These are phyloP conservation scores for Tuber aestivum DNA, from an alignment of 495 filamentous ascomycete genomes.

Conservation along the genomic window DNA sequence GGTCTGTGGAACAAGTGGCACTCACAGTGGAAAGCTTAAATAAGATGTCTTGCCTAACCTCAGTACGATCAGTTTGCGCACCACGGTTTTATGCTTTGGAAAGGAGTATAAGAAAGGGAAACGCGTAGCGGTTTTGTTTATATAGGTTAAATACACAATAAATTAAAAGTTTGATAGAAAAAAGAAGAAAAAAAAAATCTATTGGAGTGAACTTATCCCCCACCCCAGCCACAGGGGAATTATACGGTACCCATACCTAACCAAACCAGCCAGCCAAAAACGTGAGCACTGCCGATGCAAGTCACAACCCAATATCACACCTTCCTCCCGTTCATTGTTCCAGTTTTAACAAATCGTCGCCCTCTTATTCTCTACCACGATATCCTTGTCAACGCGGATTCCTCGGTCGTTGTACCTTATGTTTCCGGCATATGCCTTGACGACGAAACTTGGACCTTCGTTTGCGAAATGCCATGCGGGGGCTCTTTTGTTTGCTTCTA, in stretches of 20 bases:
- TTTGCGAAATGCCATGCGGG: neutral
- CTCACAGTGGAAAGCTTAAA: neutral
- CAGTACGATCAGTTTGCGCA: too few relatives aligned
- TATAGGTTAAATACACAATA: neutral
- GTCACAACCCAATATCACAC: neutral
- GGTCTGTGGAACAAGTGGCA: neutral
- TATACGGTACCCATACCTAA: neutral
- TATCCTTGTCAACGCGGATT: constrained; percentile 5
- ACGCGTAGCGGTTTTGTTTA: neutral
- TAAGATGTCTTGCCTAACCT: neutral
- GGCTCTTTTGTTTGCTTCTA: neutral
- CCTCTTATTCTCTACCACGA: constrained; percentile 15
- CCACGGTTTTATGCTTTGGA: neutral
- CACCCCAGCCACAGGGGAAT: neutral
- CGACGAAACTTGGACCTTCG: neutral
- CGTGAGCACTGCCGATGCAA: neutral
- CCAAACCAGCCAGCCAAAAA: neutral
- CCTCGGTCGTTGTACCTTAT: neutral
- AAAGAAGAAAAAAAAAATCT: too few relatives aligned
- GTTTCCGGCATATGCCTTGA: neutral
- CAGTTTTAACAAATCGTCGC: neutral
- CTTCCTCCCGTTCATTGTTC: neutral
- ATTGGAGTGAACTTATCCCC: neutral
- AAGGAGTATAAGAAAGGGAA: neutral
- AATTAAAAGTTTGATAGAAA: too few relatives aligned